Evolutionary conservation across 345 rosid genomes (phyloP).

Genomic region (Brassica cretica): DNA sequence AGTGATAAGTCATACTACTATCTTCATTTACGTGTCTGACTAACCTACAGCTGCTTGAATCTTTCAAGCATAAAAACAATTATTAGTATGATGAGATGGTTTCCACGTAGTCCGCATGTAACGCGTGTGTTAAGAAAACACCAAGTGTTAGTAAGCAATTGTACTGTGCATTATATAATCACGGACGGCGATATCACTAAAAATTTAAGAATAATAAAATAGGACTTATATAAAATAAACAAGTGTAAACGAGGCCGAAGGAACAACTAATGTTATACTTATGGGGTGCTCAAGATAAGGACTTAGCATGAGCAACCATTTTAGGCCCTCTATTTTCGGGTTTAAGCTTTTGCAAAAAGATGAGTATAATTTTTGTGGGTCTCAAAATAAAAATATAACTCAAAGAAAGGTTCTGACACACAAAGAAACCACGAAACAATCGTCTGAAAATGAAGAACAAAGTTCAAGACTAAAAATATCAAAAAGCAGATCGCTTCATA

Average conservation of each 20-base stretch:
- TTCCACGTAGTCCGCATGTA: not conserved
- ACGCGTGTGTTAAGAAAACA: not conserved
- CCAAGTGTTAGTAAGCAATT: not conserved
- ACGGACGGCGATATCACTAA: not conserved
- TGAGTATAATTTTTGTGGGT: not conserved
- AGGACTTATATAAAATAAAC: not conserved
- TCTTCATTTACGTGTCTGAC: not conserved
- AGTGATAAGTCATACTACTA: not conserved
- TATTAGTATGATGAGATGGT: not conserved
- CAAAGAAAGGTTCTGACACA: constrained; percentile 1
- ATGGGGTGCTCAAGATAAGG: not conserved
- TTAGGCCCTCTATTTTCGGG: not conserved
- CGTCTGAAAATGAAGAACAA: constrained; percentile 11
- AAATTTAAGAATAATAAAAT: not conserved
- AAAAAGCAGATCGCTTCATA: constrained; percentile 26
- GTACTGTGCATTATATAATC: not conserved
- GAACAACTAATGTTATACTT: not conserved
- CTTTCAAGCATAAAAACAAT: not conserved
- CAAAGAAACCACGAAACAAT: constrained; percentile 13
- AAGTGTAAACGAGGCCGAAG: not conserved
- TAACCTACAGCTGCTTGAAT: not conserved
- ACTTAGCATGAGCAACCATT: not conserved
- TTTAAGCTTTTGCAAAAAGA: not conserved
- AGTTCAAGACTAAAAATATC: constrained; percentile 21
- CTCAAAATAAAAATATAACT: not conserved